Percentiles rank a stretch among this genome's conserved stretches.
phyloP scores from a whole-genome alignment of 352 stramenopile species.

The Phytophthora idaei region DNA sequence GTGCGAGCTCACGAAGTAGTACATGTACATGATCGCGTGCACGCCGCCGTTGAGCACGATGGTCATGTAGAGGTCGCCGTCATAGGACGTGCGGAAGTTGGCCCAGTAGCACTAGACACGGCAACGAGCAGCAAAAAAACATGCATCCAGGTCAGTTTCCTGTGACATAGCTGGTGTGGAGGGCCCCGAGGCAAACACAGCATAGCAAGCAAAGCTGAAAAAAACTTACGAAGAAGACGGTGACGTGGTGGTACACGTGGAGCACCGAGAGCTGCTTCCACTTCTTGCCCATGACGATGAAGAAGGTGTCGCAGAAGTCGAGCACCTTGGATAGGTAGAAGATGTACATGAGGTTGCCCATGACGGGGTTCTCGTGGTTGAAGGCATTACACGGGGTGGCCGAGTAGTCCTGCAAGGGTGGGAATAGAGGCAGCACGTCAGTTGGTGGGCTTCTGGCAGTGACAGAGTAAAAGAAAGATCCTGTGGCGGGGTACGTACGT shows the following conservation, averaged over 20 bases:
- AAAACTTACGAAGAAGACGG: conserved; percentile 92
- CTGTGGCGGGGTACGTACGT: conserved; percentile 41
- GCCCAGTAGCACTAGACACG: conserved; percentile 89
- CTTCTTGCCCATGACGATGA: conserved; percentile 97
- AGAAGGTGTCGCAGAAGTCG: conserved; percentile 92
- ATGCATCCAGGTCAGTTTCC: conserved; percentile 23
- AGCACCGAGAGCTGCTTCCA: conserved; percentile 97
- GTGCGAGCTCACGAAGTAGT: conserved; percentile 98
- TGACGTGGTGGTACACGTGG: conserved; percentile 97
- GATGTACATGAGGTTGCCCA: conserved; percentile 95
- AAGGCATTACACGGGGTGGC: conserved; percentile 90
- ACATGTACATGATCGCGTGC: conserved; percentile 99
- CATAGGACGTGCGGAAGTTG: conserved; percentile 92
- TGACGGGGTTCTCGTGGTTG: conserved; percentile 85
- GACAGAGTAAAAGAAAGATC: background rate
- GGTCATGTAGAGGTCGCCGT: conserved; percentile 96
- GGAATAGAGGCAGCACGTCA: conserved; percentile 21
- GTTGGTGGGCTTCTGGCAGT: background rate
- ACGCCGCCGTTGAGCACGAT: conserved; percentile 97
- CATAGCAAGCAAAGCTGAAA: conserved; percentile 11
- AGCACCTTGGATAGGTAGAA: conserved; percentile 97
- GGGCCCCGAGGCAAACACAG: background rate
- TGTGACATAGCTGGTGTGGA: background rate
- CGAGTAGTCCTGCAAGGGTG: conserved; percentile 69
- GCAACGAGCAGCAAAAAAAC: conserved; percentile 12